Percentiles rank a stretch among this genome's conserved stretches.
phyloP scores from a whole-genome alignment of 768 basidiomycete species.

The Boletus eberwhitei region DNA sequence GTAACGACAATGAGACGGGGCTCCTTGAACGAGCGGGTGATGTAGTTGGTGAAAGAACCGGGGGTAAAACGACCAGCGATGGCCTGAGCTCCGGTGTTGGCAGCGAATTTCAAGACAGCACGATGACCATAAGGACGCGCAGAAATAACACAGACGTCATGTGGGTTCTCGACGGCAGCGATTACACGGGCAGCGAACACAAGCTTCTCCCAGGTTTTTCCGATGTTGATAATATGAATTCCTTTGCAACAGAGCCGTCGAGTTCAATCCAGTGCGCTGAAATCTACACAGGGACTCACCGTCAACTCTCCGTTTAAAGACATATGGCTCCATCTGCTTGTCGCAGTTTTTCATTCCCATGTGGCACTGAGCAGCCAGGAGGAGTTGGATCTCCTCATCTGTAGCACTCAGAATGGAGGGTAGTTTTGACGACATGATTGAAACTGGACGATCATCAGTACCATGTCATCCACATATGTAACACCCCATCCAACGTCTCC shows the following conservation, averaged over 20 bases:
- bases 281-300: slow-evolving; percentile 51
- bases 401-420: slow-evolving; percentile 91
- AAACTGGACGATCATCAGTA: slow-evolving; percentile 32
- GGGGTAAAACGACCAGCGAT: slow-evolving; percentile 99
- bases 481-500: slow-evolving; percentile 36
- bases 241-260: slow-evolving; percentile 45
- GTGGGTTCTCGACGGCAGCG: slow-evolving; percentile 96
- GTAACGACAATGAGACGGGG: slow-evolving; percentile 97
- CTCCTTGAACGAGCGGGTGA: slow-evolving; percentile 99
- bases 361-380: slow-evolving; percentile 94
- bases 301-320: slow-evolving; percentile 94
- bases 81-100: slow-evolving; percentile 97
- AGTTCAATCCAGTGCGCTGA: slow-evolving; percentile 11
- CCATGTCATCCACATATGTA: slow-evolving; percentile 28
- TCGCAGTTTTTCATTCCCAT: slow-evolving; percentile 99
- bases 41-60: slow-evolving; percentile 99
- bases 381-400: slow-evolving; percentile 95
- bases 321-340: slow-evolving; percentile 97
- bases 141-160: slow-evolving; percentile 97
- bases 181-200: slow-evolving; percentile 97
- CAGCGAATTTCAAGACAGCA: slow-evolving; percentile 97
- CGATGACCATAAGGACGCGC: slow-evolving; percentile 99
- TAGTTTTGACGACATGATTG: slow-evolving; percentile 78
- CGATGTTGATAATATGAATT: slow-evolving; percentile 95
- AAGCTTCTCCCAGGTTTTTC: slow-evolving; percentile 99